A percentile compares a stretch with the other conserved stretches of the same genome.
phyloP scores from a whole-genome alignment of 2,329 filamentous ascomycete species.

The Neonectria coccinea region DNA sequence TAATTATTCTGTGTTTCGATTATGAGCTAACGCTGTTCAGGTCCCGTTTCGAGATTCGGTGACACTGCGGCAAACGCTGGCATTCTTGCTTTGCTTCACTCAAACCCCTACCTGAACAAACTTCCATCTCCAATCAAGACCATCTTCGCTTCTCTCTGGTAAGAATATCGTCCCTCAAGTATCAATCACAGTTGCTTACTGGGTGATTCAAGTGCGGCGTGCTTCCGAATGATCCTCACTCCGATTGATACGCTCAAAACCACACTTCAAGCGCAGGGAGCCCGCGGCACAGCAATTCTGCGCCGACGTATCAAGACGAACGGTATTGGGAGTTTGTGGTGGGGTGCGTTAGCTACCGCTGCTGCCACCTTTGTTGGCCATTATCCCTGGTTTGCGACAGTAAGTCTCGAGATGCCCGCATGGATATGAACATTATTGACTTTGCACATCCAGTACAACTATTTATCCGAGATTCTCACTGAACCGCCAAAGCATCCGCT shows the following conservation, averaged over 20 bases:
- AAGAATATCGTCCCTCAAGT: rapidly evolving
- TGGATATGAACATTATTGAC: not conserved
- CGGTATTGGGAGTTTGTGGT: constrained; percentile 61
- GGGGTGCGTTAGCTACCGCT: constrained; percentile 61
- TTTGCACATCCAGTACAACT: constrained; percentile 54
- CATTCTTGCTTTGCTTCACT: constrained; percentile 60
- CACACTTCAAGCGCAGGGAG: constrained; percentile 60
- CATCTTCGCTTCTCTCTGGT: constrained; percentile 60
- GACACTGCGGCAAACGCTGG: constrained; percentile 63
- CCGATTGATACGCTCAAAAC: constrained; percentile 64
- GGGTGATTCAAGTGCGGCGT: constrained; percentile 51
- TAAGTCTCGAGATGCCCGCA: constrained; percentile 36
- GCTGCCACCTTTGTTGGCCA: constrained; percentile 62
- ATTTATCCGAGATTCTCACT: constrained; percentile 52
- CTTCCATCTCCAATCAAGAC: constrained; percentile 59
- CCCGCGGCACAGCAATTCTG: constrained; percentile 56
- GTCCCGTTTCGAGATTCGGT: constrained; percentile 59
- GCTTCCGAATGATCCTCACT: constrained; percentile 60
- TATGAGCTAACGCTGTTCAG: constrained; percentile 38
- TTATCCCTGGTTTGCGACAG: constrained; percentile 64
- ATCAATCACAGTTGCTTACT: constrained; percentile 15
- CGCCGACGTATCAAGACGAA: constrained; percentile 58
- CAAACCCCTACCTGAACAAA: constrained; percentile 58
- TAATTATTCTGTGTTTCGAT: rapidly evolving
- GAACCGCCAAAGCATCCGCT: constrained; percentile 56